phyloP scores from a whole-genome alignment of 371 early-diverging fungal species.

The Batkoa obscura region DNA sequence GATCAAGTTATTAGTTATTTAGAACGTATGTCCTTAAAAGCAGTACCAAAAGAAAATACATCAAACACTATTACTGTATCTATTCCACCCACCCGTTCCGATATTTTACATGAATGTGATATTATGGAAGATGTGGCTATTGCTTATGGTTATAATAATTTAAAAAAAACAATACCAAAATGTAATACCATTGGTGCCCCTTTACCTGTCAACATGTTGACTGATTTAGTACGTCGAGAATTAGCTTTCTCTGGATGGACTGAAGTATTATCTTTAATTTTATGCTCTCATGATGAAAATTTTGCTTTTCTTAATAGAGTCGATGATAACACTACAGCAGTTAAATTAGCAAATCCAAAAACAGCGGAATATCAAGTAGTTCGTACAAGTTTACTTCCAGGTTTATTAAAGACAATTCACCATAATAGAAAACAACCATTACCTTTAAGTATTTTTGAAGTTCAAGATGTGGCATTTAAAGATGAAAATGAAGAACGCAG shows the following conservation, averaged over 20 bases:
- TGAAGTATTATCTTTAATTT: constrained; percentile 88
- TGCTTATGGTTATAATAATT: constrained; percentile 96
- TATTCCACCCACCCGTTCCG: constrained; percentile 85
- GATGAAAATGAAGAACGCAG: constrained; percentile 58
- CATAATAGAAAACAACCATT: constrained; percentile 82
- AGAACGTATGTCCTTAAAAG: constrained; percentile 72
- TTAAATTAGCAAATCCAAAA: constrained; percentile 90
- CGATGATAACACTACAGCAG: constrained; percentile 61
- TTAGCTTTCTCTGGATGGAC: constrained; percentile 87
- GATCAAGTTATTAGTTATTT: constrained; percentile 63
- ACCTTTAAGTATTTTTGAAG: constrained; percentile 95
- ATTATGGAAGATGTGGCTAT: constrained; percentile 99
- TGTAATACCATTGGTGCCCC: constrained; percentile 78
- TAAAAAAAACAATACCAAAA: constrained; percentile 59
- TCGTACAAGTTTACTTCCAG: constrained; percentile 86
- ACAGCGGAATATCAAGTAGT: constrained; percentile 88
- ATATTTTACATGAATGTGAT: constrained; percentile 96
- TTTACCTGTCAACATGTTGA: constrained; percentile 84
- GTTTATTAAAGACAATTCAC: constrained; percentile 87
- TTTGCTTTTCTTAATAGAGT: constrained; percentile 64
- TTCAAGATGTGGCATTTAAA: constrained; percentile 88
- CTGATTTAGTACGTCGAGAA: constrained; percentile 78
- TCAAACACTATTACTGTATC: constrained; percentile 49
- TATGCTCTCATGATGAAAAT: constrained; percentile 96
- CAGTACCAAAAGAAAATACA: constrained; percentile 32